Base-by-base conservation (phyloP, 345 rosid genomes). In the Dipteronia dyeriana region DNA sequence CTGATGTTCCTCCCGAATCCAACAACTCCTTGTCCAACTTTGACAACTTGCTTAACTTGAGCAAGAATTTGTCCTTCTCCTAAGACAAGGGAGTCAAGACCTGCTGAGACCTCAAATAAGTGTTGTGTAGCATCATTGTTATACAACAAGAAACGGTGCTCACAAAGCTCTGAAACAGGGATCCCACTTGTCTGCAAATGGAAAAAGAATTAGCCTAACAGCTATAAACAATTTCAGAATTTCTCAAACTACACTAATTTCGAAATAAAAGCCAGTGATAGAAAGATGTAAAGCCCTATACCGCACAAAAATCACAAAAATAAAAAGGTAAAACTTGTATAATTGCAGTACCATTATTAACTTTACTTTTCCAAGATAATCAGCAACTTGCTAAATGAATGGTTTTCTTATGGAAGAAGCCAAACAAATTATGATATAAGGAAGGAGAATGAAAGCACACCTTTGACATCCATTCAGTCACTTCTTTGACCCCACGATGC, bases 391-490 rank as follows among this genome's bases (percentile, higher is more conserved):
- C 26, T 23, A 47, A 68, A 22, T 26, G 43, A 29, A 54, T 2
- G 16, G 25, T 19, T 59, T 17, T 71, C 20, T 31, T 3, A 66
- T n/a, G n/a, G 53, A 67, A 22, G 53, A 67, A 22, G 43, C 63
- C 12, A 20, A 43, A 63, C 53, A 51, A 22, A 54, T 29, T 29
- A 67, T 7, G 59, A 62, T 34, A 25, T 26, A 43, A 7, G n/a
- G 26, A n/a, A 78, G 22, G 13, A 25, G 54, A 79, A 59, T 75
- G 26, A 71, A 74, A 74, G 63, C 64, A 94, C 99, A 96, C 99
- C 98, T 91, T 91, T 20, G 97, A 89, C 97, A 91, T 90, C 94
- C 94, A 91, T 39, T 88, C 97, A n/a, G 92, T 90, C 9, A 91
- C 97, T 87, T 91, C 94, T 87, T 86, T 88, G 20, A 91, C 91